These are phyloP conservation scores for Boehmeria nivea DNA, from an alignment of 306 rosid species.

Conservation along the genomic window DNA sequence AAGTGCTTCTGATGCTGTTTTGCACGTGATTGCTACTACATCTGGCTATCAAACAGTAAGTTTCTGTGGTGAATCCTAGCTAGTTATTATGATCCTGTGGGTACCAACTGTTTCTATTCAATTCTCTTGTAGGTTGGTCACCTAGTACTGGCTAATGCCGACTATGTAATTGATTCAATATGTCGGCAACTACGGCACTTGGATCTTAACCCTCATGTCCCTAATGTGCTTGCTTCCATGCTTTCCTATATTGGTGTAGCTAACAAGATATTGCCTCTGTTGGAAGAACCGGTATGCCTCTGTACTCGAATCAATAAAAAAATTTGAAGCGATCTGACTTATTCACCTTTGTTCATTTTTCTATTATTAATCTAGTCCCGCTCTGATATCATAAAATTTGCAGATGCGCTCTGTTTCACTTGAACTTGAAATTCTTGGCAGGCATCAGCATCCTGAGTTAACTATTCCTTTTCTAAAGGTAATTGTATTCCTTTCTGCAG, in stretches of 20 bases:
- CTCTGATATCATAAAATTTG: constrained; percentile 27
- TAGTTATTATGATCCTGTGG: constrained; percentile 5
- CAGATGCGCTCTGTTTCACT: constrained; percentile 77
- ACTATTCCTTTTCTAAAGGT: constrained; percentile 85
- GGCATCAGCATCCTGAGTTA: constrained; percentile 86
- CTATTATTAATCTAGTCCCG: neutral
- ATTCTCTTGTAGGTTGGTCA: constrained; percentile 62
- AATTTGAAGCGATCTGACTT: constrained; percentile 14
- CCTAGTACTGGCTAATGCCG: constrained; percentile 79
- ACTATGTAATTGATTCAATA: constrained; percentile 87
- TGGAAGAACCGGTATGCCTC: constrained; percentile 78
- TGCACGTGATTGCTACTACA: constrained; percentile 55
- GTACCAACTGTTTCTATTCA: constrained; percentile 9
- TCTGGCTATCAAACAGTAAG: constrained; percentile 66
- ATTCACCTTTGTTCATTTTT: constrained; percentile 12
- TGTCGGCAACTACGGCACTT: constrained; percentile 84
- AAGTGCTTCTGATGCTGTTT: constrained; percentile 68
- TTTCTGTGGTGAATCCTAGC: constrained; percentile 9
- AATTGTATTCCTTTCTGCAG: neutral
- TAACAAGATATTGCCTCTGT: constrained; percentile 73
- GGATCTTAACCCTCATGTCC: constrained; percentile 77
- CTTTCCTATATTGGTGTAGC: constrained; percentile 92
- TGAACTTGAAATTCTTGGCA: constrained; percentile 95
- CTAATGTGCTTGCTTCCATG: constrained; percentile 78
- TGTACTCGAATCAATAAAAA: constrained; percentile 6